Percentiles rank a stretch among this genome's conserved stretches.
phyloP scores from a whole-genome alignment of 2,329 filamentous ascomycete species.

The Leptographium procerum region DNA sequence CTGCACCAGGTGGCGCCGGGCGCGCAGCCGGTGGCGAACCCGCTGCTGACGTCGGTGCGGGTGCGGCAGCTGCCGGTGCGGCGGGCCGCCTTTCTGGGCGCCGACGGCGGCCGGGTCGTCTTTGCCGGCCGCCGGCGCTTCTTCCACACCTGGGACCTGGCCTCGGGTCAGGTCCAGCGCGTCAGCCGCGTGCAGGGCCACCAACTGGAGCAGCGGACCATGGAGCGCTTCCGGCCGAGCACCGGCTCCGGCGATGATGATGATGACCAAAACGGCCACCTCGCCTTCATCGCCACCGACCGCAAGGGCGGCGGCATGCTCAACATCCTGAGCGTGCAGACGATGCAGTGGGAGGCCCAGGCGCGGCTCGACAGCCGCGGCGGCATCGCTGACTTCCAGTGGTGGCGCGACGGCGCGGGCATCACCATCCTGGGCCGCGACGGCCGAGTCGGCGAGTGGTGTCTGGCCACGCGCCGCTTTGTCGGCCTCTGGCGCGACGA shows the following conservation, averaged over 20 bases:
- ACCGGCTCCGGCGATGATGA: conserved; percentile 40
- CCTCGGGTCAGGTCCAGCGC: conserved; percentile 72
- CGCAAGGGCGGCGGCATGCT: conserved; percentile 80
- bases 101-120: conserved; percentile 64
- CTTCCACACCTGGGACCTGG: conserved; percentile 90
- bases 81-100: conserved; percentile 67
- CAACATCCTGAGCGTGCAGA: conserved; percentile 69
- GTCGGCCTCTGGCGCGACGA: conserved; percentile 82
- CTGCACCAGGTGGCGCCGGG: conserved; percentile 79
- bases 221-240: conserved; percentile 83
- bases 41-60: conserved; percentile 81
- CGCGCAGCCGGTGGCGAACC: conserved; percentile 68
- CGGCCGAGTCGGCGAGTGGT: conserved; percentile 86
- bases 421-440: conserved; percentile 75
- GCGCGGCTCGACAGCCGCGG: conserved; percentile 71
- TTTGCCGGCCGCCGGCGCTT: conserved; percentile 80
- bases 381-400: conserved; percentile 81
- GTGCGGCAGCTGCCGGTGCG: conserved; percentile 74
- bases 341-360: conserved; percentile 79
- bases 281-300: conserved; percentile 70
- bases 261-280: conserved; percentile 54
- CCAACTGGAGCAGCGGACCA: conserved; percentile 70
- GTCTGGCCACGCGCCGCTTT: conserved; percentile 54
- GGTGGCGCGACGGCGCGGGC: conserved; percentile 80
- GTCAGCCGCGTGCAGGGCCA: conserved; percentile 65